Conservation (phyloP, 2,329 filamentous ascomycete genomes). For the Pseudomassariella vexata region DNA sequence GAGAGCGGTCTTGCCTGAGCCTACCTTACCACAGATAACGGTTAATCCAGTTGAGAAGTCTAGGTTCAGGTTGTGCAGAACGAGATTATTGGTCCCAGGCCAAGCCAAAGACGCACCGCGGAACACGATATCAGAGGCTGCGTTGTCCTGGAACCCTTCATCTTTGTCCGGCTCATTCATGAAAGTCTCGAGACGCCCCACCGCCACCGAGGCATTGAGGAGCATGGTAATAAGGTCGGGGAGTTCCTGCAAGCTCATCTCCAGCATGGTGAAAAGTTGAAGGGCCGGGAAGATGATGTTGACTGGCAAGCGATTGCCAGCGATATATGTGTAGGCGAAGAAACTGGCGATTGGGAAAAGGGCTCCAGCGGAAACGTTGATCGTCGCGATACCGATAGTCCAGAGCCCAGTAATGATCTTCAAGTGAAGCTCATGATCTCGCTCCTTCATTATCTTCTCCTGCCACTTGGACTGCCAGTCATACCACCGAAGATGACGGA, state of each 20-base stretch:
- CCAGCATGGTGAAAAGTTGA: constrained; percentile 72
- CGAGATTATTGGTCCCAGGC: constrained; percentile 58
- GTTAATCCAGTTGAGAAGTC: constrained; percentile 45
- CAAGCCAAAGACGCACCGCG: constrained; percentile 69
- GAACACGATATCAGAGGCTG: constrained; percentile 43
- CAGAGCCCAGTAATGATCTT: constrained; percentile 60
- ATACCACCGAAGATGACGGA: constrained; percentile 76
- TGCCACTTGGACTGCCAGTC: constrained; percentile 78
- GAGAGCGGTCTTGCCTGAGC: constrained; percentile 56
- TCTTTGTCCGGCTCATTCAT: constrained; percentile 80
- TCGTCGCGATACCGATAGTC: constrained; percentile 56
- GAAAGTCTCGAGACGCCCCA: constrained; percentile 77
- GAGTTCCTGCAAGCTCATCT: constrained; percentile 66
- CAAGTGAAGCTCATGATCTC: constrained; percentile 61
- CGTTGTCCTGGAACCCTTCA: constrained; percentile 33
- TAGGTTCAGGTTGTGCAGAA: constrained; percentile 41
- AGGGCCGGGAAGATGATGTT: constrained; percentile 84
- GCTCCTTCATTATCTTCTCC: constrained; percentile 59
- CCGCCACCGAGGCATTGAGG: constrained; percentile 77
- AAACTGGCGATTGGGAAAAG: constrained; percentile 78
- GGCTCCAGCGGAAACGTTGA: constrained; percentile 66
- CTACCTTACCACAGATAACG: constrained; percentile 53
- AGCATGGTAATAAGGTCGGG: constrained; percentile 70
- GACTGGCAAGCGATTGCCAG: constrained; percentile 62
- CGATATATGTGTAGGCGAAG: constrained; percentile 71